Percentiles rank a stretch among this genome's conserved stretches.
Evolutionary conservation across 2,329 filamentous ascomycete species (phyloP).

Genomic region (Didymella glomerata): DNA sequence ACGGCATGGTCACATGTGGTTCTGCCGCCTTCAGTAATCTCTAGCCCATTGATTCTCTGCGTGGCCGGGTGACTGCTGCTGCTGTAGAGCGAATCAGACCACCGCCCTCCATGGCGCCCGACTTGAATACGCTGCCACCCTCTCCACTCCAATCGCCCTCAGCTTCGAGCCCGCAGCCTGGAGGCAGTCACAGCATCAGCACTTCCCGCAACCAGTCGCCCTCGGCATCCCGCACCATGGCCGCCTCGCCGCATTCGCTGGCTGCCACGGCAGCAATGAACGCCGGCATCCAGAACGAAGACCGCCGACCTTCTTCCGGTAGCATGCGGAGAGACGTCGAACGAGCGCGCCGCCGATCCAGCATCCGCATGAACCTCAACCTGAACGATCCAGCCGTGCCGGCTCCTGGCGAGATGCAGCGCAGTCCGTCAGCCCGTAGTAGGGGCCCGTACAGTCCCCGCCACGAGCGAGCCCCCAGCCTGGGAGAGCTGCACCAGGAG

Average conservation of each 20-base stretch:
- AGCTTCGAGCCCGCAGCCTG: constrained; percentile 26
- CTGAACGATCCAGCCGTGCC: constrained; percentile 75
- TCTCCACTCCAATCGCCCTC: constrained; percentile 54
- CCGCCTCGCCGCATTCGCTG: constrained; percentile 73
- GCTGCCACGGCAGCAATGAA: constrained; percentile 82
- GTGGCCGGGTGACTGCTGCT: constrained; percentile 3
- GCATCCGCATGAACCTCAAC: constrained; percentile 76
- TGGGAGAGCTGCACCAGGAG: constrained; percentile 81
- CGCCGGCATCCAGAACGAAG: constrained; percentile 74
- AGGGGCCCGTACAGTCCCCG: constrained; percentile 49
- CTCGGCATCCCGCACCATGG: constrained; percentile 55
- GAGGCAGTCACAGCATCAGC: constrained; percentile 3
- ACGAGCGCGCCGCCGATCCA: constrained; percentile 69
- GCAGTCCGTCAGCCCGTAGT: constrained; percentile 44
- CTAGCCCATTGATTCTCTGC: neutral
- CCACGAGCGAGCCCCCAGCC: constrained; percentile 72
- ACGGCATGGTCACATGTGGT: constrained; percentile 13
- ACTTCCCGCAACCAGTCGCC: constrained; percentile 37
- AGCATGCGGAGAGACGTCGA: constrained; percentile 56
- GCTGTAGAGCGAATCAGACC: constrained; percentile 21
- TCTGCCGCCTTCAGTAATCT: constrained; percentile 1
- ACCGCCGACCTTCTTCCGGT: constrained; percentile 57
- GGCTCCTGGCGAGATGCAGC: constrained; percentile 73
- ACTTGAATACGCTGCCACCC: constrained; percentile 67
- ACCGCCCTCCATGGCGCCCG: constrained; percentile 57